Base-by-base conservation (phyloP, 305 asterid species). In the Fraxinus ornus region DNA sequence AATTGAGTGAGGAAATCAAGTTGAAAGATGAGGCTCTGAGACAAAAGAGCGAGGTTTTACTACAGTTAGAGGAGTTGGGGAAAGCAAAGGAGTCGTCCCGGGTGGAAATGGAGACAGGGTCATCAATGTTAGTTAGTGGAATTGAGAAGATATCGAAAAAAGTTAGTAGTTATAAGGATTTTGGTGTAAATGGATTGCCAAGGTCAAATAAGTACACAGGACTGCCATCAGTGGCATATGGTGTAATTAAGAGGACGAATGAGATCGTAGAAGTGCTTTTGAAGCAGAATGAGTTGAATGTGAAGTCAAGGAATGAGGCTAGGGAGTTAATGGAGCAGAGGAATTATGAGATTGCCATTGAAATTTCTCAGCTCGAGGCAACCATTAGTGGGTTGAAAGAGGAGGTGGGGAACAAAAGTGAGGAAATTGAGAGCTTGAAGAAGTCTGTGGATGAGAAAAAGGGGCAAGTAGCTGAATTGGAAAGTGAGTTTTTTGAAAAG, bases 271-370 rank as follows among this genome's bases (percentile, higher is more conserved):
- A 94, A 87, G 99, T 94, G 93, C 93, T 95, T 64, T 24, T 95
- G 49, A 88, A 83, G 75, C 97, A 93, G 89, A 87, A 88, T 79
- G 99, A 95, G 62, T 77, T 80, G 52, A 91, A 93, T 41, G 73
- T 86, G 22, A 95, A 93, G 88, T 88, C 93, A 8, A 90, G 97
- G 77, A 91, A 94, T 68, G 97, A 93, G 88, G 94, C 99, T 2
- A 88, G 97, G 36, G 98, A 92, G 81, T 83, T 66, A 86, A 90
- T 95, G 86, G 98, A 94, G 30, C 98, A 92, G 85, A 90, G 99
- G 87, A 95, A 95, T 88, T 95, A 93, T 28, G 98, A 94, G 89
- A 93, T 95, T 83, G 99, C 99, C 28, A 94, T 95, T 85, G 98
- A 95, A 89, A 97, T 95, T 85, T 95, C 99, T 0, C 92, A 94